Percentiles rank a stretch among this genome's conserved stretches.
Conservation (phyloP, 2,329 filamentous ascomycete genomes). For the Cylindrodendrum hubeiense region DNA sequence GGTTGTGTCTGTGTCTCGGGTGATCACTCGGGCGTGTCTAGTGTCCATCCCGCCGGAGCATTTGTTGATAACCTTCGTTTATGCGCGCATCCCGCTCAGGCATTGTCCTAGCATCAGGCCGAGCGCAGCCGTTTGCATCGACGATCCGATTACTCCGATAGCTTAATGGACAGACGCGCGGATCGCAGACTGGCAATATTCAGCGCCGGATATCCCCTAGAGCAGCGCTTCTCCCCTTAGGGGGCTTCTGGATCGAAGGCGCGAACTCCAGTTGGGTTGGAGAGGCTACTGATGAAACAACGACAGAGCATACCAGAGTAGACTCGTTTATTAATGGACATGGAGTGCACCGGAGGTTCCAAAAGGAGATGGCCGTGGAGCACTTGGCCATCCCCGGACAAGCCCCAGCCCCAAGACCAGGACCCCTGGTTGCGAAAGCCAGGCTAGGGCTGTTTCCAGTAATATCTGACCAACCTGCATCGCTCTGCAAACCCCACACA, state of each 20-base stretch:
- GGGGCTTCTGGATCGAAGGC: background rate
- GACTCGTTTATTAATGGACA: background rate
- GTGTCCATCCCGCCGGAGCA: background rate
- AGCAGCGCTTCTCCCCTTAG: background rate
- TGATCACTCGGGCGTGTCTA: background rate
- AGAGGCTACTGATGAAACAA: background rate
- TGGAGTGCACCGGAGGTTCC: conserved; percentile 4
- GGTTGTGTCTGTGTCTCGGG: background rate
- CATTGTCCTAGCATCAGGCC: background rate
- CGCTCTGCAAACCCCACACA: background rate
- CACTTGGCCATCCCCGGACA: conserved; percentile 16
- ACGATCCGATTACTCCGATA: background rate
- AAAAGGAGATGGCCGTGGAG: conserved; percentile 14
- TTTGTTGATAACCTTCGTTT: background rate
- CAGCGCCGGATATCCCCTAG: background rate
- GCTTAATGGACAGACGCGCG: no score
- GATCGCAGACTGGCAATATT: no score
- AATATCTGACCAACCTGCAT: background rate
- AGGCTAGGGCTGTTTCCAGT: conserved; percentile 9
- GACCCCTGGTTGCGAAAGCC: background rate
- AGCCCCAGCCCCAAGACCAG: conserved; percentile 1
- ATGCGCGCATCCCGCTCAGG: background rate
- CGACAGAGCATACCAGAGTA: background rate
- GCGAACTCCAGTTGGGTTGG: background rate
- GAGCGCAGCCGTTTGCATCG: background rate